Evolutionary conservation across 2,329 filamentous ascomycete species (phyloP).

Genomic region (Fusarium burgessii): DNA sequence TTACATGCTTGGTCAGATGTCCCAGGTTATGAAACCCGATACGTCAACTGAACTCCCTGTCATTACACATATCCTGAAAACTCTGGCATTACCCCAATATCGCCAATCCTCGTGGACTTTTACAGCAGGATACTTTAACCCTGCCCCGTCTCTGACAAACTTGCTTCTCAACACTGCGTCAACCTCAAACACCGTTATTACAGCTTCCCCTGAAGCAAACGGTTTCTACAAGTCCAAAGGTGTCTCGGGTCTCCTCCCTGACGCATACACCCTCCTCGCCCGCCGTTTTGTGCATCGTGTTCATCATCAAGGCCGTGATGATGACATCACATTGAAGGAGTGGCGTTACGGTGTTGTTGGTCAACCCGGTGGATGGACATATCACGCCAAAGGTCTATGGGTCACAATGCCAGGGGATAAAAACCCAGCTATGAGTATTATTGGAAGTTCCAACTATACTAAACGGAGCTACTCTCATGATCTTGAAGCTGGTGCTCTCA

Average conservation of each 20-base stretch:
- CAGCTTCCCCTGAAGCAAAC: slow-evolving; percentile 92
- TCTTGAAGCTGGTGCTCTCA: slow-evolving; percentile 87
- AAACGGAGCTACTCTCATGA: slow-evolving; percentile 93
- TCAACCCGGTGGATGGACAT: slow-evolving; percentile 90
- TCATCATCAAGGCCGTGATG: slow-evolving; percentile 58
- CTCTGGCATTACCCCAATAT: slow-evolving; percentile 73
- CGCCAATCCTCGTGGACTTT: slow-evolving; percentile 88
- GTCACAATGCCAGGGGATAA: slow-evolving; percentile 76
- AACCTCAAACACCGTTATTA: slow-evolving; percentile 82
- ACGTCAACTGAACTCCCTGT: slow-evolving; percentile 90
- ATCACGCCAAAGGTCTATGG: slow-evolving; percentile 98
- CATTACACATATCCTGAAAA: slow-evolving; percentile 78
- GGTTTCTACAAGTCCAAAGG: slow-evolving; percentile 93
- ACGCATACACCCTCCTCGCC: slow-evolving; percentile 90
- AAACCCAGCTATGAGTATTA: slow-evolving; percentile 80
- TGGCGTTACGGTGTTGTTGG: slow-evolving; percentile 88
- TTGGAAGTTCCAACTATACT: slow-evolving; percentile 96
- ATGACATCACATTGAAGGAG: slow-evolving; percentile 80
- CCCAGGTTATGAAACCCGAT: slow-evolving; percentile 82
- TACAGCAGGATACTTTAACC: slow-evolving; percentile 98
- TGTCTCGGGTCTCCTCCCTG: slow-evolving; percentile 88
- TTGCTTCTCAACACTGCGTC: slow-evolving; percentile 82
- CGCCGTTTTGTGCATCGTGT: slow-evolving; percentile 79
- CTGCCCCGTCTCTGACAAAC: slow-evolving; percentile 83
- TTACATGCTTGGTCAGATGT: slow-evolving; percentile 89